Evolutionary conservation across 2,329 filamentous ascomycete species (phyloP).

Genomic region (Talaromyces sp.): DNA sequence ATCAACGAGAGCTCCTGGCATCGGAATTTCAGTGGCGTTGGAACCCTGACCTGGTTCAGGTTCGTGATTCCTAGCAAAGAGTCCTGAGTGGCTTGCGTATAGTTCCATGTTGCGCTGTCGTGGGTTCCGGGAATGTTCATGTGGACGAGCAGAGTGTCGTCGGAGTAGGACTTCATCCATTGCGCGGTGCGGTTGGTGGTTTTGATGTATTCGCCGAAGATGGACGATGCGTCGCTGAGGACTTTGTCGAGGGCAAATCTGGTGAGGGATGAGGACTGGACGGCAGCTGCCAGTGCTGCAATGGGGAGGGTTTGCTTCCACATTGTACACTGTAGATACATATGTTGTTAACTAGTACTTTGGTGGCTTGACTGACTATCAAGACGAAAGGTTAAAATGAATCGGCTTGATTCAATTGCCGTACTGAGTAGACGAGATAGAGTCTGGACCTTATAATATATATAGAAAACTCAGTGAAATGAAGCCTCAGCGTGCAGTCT

Average conservation of each 20-base stretch:
- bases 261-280: constrained; percentile 19
- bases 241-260: constrained; percentile 45
- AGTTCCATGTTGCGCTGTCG: constrained; percentile 55
- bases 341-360: not conserved
- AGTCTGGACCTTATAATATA: not conserved
- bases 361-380: not conserved
- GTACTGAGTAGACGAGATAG: not conserved
- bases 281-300: not conserved
- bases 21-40: constrained; percentile 36
- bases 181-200: constrained; percentile 29
- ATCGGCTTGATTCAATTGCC: not conserved
- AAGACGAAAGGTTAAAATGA: not conserved
- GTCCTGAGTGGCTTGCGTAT: constrained; percentile 45
- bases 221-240: constrained; percentile 43
- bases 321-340: too few relatives aligned
- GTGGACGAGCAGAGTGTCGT: constrained; percentile 45
- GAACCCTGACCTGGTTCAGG: constrained; percentile 36
- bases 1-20: constrained; percentile 46
- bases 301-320: not conserved
- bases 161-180: constrained; percentile 51
- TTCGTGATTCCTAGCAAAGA: constrained; percentile 41
- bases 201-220: constrained; percentile 42
- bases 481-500: not conserved
- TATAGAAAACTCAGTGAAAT: not conserved
- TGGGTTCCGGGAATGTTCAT: constrained; percentile 54